Conservation (phyloP, 2,329 filamentous ascomycete species). For the Penicillium decumbens region DNA sequence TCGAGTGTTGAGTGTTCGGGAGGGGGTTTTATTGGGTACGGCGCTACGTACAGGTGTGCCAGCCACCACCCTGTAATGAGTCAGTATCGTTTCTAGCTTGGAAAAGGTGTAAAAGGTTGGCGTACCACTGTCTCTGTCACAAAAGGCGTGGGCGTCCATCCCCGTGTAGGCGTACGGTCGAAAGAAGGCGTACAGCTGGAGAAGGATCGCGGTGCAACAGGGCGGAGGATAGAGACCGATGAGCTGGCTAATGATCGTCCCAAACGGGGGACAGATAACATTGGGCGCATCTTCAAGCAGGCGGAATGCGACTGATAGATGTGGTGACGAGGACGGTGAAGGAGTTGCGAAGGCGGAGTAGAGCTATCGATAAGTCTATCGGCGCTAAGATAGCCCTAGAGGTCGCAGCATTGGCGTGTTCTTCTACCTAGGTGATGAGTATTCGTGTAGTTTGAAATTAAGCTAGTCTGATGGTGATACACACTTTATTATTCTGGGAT, state of each 20-base stretch:
- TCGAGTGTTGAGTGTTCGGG: background rate
- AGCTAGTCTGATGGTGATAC: too few species aligned
- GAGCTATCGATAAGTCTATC: slow-evolving; percentile 18
- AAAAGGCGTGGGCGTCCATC: slow-evolving; percentile 51
- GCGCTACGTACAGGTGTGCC: slow-evolving; percentile 65
- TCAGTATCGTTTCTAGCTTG: background rate
- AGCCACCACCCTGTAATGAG: slow-evolving; percentile 60
- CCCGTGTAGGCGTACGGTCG: slow-evolving; percentile 34
- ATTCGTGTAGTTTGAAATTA: too few species aligned
- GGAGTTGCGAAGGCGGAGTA: slow-evolving; percentile 5
- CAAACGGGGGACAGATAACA: slow-evolving; percentile 22
- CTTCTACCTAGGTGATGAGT: too few species aligned
- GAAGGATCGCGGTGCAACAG: slow-evolving; percentile 24
- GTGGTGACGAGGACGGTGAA: background rate
- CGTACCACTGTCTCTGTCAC: slow-evolving; percentile 54
- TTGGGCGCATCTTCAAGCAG: slow-evolving; percentile 23
- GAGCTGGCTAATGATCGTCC: slow-evolving; percentile 15
- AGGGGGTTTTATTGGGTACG: slow-evolving; percentile 19
- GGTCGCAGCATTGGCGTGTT: too few species aligned
- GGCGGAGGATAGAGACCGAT: slow-evolving; percentile 5
- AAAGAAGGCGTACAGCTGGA: slow-evolving; percentile 25
- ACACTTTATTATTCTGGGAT: too few species aligned
- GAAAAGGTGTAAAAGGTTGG: slow-evolving; percentile 25
- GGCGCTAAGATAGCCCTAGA: slow-evolving; percentile 15
- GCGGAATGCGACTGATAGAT: background rate